Evolutionary conservation across 202 grass and related monocot species (phyloP).

Genomic region (Zizania palustris): DNA sequence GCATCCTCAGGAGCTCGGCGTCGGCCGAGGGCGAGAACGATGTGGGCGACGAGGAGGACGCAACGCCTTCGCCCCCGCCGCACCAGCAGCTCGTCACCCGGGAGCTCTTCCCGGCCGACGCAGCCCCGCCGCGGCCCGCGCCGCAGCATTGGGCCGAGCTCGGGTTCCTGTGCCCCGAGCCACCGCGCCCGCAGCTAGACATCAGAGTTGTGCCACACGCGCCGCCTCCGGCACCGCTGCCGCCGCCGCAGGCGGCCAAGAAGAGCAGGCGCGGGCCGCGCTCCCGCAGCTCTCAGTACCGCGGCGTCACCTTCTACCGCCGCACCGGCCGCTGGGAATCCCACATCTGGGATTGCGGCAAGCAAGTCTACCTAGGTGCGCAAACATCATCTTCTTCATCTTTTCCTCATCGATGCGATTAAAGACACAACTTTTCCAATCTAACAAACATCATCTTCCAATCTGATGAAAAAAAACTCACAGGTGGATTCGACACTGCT

Average conservation of each 20-base stretch:
- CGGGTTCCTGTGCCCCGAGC: constrained; percentile 52
- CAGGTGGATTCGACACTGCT: background rate
- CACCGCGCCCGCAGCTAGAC: constrained; percentile 37
- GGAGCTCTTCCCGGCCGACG: constrained; percentile 68
- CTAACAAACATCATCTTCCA: no score
- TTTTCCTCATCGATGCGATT: no score
- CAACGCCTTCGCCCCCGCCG: constrained; percentile 32
- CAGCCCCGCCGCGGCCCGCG: background rate
- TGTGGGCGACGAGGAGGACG: constrained; percentile 37
- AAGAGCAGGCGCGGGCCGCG: constrained; percentile 86
- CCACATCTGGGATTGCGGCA: no score
- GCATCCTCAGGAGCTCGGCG: constrained; percentile 60
- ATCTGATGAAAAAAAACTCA: no score
- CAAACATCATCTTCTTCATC: no score
- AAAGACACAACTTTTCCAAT: no score
- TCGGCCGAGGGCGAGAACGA: constrained; percentile 48
- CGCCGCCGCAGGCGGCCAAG: constrained; percentile 49
- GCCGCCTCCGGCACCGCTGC: constrained; percentile 23
- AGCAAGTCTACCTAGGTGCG: no score
- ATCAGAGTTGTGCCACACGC: constrained; percentile 42
- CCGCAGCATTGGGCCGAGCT: constrained; percentile 53
- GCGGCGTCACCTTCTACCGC: no score
- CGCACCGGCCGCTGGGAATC: no score
- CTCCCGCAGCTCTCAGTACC: constrained; percentile 45
- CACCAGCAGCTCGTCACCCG: constrained; percentile 49